Evolutionary conservation across 306 rosid genomes (phyloP).

Genomic region (Ziziphus jujuba): DNA sequence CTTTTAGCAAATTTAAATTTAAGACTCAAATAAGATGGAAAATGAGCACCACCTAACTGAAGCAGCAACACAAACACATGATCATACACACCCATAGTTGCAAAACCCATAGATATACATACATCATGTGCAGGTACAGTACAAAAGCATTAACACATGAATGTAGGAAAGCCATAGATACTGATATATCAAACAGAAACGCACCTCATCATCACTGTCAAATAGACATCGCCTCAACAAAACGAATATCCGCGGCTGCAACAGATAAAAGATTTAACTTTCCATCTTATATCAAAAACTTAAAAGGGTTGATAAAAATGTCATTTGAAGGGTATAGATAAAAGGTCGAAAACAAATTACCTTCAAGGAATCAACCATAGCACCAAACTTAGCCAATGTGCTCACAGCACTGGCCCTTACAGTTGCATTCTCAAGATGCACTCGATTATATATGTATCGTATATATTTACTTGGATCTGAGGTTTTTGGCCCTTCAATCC

Average conservation of each 20-base stretch:
- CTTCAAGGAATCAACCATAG: conserved; percentile 80
- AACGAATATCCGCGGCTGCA: conserved; percentile 90
- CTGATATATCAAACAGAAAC: conserved; percentile 20
- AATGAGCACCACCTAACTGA: not conserved
- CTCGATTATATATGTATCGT: conserved; percentile 90
- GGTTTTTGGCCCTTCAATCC: conserved; percentile 98
- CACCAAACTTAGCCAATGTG: conserved; percentile 97
- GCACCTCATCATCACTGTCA: conserved; percentile 97
- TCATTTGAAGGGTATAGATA: not conserved
- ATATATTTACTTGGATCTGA: conserved; percentile 96
- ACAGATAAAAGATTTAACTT: conserved; percentile 17
- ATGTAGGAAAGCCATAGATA: not conserved
- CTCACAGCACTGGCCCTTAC: conserved; percentile 98
- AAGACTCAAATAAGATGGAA: too few relatives aligned
- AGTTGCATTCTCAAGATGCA: conserved; percentile 98
- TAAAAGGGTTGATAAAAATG: not conserved
- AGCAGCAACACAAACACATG: not conserved
- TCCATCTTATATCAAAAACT: conserved; percentile 24
- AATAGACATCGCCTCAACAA: conserved; percentile 85
- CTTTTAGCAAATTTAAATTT: not conserved
- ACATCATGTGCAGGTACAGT: not conserved
- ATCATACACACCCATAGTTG: not conserved
- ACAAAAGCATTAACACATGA: not conserved
- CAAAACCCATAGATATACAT: not conserved
- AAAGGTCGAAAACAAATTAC: conserved; percentile 36